A percentile compares a stretch with the other conserved stretches of the same genome.
phyloP scores from a whole-genome alignment of 805 yeast species.

The Cephaloascus albidus region DNA sequence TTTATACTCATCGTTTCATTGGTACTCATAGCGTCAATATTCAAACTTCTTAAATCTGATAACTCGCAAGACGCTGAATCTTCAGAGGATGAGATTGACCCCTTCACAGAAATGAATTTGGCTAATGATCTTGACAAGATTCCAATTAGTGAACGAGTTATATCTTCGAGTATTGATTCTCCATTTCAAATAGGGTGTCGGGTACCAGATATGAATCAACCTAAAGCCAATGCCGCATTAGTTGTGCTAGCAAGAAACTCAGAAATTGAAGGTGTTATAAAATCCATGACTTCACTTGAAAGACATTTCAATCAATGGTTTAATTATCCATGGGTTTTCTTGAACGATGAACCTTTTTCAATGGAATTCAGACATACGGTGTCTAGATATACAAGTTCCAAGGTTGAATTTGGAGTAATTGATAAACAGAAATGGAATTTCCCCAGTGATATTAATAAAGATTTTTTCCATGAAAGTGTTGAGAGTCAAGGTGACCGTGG shows the following conservation, averaged over 20 bases:
- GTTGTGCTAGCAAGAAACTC: constrained; percentile 77
- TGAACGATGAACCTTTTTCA: constrained; percentile 72
- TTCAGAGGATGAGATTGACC: not conserved
- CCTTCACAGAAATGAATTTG: not conserved
- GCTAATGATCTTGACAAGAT: not conserved
- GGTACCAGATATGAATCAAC: constrained; percentile 27
- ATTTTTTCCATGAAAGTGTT: constrained; percentile 45
- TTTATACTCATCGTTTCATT: not conserved
- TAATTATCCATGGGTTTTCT: constrained; percentile 84
- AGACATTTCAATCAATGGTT: constrained; percentile 91
- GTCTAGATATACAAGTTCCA: constrained; percentile 41
- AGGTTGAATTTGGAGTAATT: constrained; percentile 66
- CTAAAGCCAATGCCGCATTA: constrained; percentile 73
- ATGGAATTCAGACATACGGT: constrained; percentile 53
- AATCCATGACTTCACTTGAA: constrained; percentile 68
- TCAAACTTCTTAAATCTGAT: too few relatives aligned
- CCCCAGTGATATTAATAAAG: constrained; percentile 33
- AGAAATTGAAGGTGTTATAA: constrained; percentile 69
- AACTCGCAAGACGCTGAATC: not conserved
- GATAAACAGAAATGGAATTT: constrained; percentile 62
- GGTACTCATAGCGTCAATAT: not conserved
- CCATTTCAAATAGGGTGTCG: constrained; percentile 51
- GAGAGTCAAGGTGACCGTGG: constrained; percentile 74
- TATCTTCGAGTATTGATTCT: constrained; percentile 12
- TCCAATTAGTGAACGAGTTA: not conserved